Evolutionary conservation across 2,329 filamentous ascomycete species (phyloP), one percentile per base, ranked within the genome.

Genomic region (Aspergillus ibericus): DNA sequence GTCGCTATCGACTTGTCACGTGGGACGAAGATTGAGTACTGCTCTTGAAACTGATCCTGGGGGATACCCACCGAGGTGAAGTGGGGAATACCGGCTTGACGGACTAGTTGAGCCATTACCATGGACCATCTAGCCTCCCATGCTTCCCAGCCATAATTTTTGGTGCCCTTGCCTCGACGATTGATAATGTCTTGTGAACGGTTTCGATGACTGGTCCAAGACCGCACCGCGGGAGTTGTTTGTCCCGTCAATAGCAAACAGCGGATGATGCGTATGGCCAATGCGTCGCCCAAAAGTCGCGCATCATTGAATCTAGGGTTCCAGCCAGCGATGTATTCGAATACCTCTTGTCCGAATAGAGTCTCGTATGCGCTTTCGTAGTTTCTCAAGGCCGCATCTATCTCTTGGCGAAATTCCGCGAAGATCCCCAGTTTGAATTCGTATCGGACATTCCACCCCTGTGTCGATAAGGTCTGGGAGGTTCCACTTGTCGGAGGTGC

Each of bases 391-490:
- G 95, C 92, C 20, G 86, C 87, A 70, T 97, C 93, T 83, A 93
- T 91, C 72, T 98, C 95, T 70, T 96, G 91, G 8, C 95, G 86
- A 65, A 96, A 97, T 70, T 98, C 93, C 27, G 93, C 91, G 70
- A 98, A 91, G 0, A 96, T 82, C 6, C 89, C 93, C 16, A 93
- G 83, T 73, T 99, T 99, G 78, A 96, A 92, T 70, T 99, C 93
- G 75, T 97, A 97, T 15, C 93, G 88, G 54, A 96, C 88, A 69
- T 92, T 92, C 95, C 93, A 99, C 3, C 91, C 93, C 42, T 92
- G 87, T 9, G 88, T 80, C 1, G 92, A 90, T n/a, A 97, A 77
- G 0, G 90, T 91, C 68, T 95, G 90, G 1, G 92, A 96, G 1
- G 91, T 96, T 27, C 91, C 91, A 18, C 84, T 87, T 0, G 91